phyloP scores from a whole-genome alignment of 257 asterid species.

The Lycium barbarum region DNA sequence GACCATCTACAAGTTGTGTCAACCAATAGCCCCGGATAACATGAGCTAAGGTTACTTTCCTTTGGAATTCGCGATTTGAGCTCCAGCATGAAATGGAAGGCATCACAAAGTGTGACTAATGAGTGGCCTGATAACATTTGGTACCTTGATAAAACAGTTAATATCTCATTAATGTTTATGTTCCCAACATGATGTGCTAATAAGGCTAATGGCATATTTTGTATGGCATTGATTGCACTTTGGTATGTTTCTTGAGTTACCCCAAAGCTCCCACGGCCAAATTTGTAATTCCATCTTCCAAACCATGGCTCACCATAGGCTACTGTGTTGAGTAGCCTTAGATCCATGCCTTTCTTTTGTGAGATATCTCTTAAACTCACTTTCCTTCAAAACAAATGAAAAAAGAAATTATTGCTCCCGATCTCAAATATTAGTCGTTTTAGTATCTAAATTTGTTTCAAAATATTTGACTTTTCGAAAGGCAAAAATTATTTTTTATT shows the following conservation, averaged over 20 bases:
- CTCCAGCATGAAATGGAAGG: constrained; percentile 79
- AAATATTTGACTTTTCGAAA: not conserved
- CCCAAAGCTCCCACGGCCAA: constrained; percentile 80
- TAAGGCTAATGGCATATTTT: constrained; percentile 62
- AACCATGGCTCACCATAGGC: constrained; percentile 91
- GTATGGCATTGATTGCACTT: constrained; percentile 65
- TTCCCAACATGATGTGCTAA: constrained; percentile 53
- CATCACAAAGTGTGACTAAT: constrained; percentile 59
- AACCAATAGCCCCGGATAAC: constrained; percentile 57
- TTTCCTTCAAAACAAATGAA: constrained; percentile 51
- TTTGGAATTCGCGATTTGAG: constrained; percentile 60
- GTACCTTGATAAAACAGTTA: constrained; percentile 60
- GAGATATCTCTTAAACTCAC: constrained; percentile 84
- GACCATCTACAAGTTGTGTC: constrained; percentile 96
- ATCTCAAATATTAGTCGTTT: not conserved
- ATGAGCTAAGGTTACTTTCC: constrained; percentile 46
- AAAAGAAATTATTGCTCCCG: not conserved
- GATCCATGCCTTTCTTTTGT: constrained; percentile 82
- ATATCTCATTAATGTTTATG: constrained; percentile 48
- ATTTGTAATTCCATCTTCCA: constrained; percentile 79
- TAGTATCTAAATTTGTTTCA: not conserved
- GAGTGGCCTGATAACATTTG: constrained; percentile 79
- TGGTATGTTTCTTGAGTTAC: constrained; percentile 59
- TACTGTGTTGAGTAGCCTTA: constrained; percentile 69
- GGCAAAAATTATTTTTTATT: not conserved